Conservation (phyloP, 306 rosid genomes). For the Vigna trinervia region DNA sequence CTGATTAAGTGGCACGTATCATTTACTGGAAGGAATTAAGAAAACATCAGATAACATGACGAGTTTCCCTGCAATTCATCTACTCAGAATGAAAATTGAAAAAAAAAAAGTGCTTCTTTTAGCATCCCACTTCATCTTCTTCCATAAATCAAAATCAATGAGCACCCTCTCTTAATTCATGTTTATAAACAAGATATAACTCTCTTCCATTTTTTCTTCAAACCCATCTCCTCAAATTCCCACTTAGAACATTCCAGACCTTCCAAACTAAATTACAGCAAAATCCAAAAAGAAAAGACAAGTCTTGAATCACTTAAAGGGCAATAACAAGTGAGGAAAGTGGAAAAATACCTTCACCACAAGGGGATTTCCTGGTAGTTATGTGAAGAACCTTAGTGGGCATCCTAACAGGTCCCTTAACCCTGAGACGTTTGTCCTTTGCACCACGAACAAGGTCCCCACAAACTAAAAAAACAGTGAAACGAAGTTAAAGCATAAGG, state of each 20-base stretch:
- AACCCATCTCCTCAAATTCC: background rate
- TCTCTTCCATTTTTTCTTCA: background rate
- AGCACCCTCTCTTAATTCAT: background rate
- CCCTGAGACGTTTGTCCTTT: slow-evolving; percentile 79
- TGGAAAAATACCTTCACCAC: slow-evolving; percentile 75
- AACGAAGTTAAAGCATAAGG: background rate
- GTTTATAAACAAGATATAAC: background rate
- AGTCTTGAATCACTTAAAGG: background rate
- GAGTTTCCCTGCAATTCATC: no score
- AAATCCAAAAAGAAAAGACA: background rate
- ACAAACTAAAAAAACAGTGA: slow-evolving; percentile 68
- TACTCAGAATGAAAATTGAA: background rate
- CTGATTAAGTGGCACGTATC: background rate
- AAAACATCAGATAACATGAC: no score
- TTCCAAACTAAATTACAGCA: background rate
- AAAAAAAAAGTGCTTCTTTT: background rate
- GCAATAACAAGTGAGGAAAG: background rate
- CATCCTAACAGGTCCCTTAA: slow-evolving; percentile 91
- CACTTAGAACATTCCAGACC: background rate
- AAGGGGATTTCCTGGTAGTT: slow-evolving; percentile 88
- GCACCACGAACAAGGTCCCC: slow-evolving; percentile 86
- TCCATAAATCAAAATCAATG: background rate
- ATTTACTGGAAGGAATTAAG: background rate
- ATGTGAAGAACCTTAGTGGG: slow-evolving; percentile 83
- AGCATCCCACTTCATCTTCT: background rate